Evolutionary conservation across 2,329 filamentous ascomycete species (phyloP).

Genomic region (Aspergillus fumigatus): DNA sequence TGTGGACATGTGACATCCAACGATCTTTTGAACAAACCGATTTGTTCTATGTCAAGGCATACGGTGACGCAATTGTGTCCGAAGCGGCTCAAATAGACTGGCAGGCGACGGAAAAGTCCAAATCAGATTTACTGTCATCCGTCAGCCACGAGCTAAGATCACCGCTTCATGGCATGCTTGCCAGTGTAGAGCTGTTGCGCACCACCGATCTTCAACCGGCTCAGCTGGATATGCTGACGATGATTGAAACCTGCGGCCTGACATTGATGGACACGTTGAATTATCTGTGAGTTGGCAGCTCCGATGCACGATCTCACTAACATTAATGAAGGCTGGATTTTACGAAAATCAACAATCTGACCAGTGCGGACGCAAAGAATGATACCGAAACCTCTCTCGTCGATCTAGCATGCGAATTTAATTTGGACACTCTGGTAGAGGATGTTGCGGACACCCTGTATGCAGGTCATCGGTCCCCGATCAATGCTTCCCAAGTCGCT

Average conservation of each 20-base stretch:
- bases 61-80: constrained; percentile 32
- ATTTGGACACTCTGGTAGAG: constrained; percentile 28
- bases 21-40: constrained; percentile 22
- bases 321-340: constrained; percentile 24
- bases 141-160: constrained; percentile 51
- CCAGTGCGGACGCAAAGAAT: constrained; percentile 9
- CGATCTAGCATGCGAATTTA: constrained; percentile 27
- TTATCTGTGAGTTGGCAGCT: constrained; percentile 22
- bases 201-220: constrained; percentile 40
- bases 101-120: constrained; percentile 40
- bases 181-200: constrained; percentile 47
- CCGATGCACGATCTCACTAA: neutral
- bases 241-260: constrained; percentile 47
- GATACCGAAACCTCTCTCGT: constrained; percentile 11
- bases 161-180: constrained; percentile 46
- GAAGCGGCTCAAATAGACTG: constrained; percentile 33
- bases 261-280: constrained; percentile 49
- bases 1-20: constrained; percentile 23
- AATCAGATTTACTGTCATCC: constrained; percentile 49
- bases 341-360: constrained; percentile 33
- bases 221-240: constrained; percentile 43
- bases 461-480: constrained; percentile 18
- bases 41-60: constrained; percentile 32
- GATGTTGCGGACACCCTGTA: constrained; percentile 27
- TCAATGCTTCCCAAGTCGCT: constrained; percentile 8